Conservation (phyloP, 1,139 yeast genomes). For the Ogataea hybrid region DNA sequence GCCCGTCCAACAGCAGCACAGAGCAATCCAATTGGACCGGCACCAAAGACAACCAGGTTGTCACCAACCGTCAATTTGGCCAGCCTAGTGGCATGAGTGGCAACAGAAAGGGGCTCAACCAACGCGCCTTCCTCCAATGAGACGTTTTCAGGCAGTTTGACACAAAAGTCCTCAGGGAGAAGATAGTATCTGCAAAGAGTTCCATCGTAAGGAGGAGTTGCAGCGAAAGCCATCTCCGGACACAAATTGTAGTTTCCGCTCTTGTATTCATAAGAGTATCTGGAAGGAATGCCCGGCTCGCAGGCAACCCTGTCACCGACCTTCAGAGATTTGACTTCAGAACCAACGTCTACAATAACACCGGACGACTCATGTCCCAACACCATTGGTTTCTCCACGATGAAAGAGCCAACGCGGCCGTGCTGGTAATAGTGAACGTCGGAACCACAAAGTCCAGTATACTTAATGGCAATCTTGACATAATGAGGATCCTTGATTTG, state of each 20-base stretch:
- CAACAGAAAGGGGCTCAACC: constrained; percentile 86
- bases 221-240: constrained; percentile 83
- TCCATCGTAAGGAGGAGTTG: constrained; percentile 80
- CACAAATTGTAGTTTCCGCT: constrained; percentile 77
- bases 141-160: constrained; percentile 73
- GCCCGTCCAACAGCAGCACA: constrained; percentile 77
- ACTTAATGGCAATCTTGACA: constrained; percentile 71
- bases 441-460: constrained; percentile 87
- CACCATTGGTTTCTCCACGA: constrained; percentile 44
- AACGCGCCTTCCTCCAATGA: constrained; percentile 84
- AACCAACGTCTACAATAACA: constrained; percentile 62
- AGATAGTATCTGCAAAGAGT: constrained; percentile 70
- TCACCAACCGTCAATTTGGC: constrained; percentile 73
- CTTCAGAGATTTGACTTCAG: constrained; percentile 54
- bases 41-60: constrained; percentile 77
- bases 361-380: constrained; percentile 51
- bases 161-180: constrained; percentile 82
- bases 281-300: constrained; percentile 78
- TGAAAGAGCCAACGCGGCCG: constrained; percentile 74
- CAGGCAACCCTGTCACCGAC: constrained; percentile 84
- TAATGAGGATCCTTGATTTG: constrained; percentile 57
- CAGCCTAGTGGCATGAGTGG: constrained; percentile 75
- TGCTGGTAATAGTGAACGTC: constrained; percentile 82
- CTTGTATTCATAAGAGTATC: constrained; percentile 71
- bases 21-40: constrained; percentile 89